Base-by-base conservation (phyloP, 371 early-diverging fungal genomes). In the Mucor ambiguus region DNA sequence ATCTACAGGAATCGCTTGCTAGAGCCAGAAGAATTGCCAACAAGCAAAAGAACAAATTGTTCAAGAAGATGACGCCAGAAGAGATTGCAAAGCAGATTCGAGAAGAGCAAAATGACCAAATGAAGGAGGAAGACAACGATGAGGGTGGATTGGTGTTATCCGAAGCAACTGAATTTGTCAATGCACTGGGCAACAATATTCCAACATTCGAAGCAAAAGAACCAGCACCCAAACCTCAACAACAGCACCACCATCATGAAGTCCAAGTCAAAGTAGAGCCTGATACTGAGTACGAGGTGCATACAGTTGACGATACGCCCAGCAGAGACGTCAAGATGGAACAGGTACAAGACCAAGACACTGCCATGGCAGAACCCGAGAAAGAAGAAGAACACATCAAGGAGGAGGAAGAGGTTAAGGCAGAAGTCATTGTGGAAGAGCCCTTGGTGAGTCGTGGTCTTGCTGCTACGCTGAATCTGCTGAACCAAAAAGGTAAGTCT, bases 1-100 rank as follows among this genome's bases (percentile, higher is more conserved):
- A 97, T 61, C 76, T 97, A 37, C 96, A 96, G 65, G 77, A 77
- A 41, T 92, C 95, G 2, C 76, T 97, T 30, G 87, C 95, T 0
- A 76, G 87, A 30, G 85, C 95, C 4, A 87, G 97, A 59, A 80
- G 90, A 35, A 64, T 85, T 30, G 89, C 88, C 0, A 86, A 85
- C 9, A 83, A 83, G 52, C 86, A 90, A 67, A 76, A 74, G 35
- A 63, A 70, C 30, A 78, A 75, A 26, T 54, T 70, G 2, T 49
- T 77, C 6, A 84, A 83, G 41, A 81, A 79, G 22, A 74, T 83
- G 65, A 84, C 85, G 7, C 85, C 84, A 1, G 89, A 89, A 46
- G 85, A 86, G 48, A 87, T 87, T 58, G 88, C 88, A 14, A 76
- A 73, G 22, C 72, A 76, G 22, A 65, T 76, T 18, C 68, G 72